Conservation (phyloP, 1,284 basidiomycete species). For the Termitomyces sp. region DNA sequence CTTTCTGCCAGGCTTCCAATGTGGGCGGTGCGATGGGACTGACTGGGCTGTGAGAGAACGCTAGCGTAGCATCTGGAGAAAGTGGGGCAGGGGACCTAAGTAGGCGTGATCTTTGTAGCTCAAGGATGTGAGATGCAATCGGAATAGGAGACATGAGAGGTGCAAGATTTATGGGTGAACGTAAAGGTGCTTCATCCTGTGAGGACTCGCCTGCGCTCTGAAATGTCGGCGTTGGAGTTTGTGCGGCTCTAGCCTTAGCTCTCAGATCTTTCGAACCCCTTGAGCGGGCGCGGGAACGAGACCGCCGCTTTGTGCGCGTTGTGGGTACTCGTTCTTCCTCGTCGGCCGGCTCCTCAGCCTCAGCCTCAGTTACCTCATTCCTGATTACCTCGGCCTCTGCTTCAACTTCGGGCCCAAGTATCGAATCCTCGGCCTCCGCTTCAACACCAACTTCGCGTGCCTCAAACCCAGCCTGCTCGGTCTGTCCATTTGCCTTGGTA, state of each 20-base stretch:
- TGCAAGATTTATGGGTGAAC: slow-evolving; percentile 35
- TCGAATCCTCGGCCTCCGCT: slow-evolving; percentile 19
- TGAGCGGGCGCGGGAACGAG: slow-evolving; percentile 70
- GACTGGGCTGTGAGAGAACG: slow-evolving; percentile 57
- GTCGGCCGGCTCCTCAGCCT: slow-evolving; percentile 18
- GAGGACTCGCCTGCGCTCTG: slow-evolving; percentile 58
- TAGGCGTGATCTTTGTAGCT: slow-evolving; percentile 46
- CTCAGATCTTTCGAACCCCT: slow-evolving; percentile 71
- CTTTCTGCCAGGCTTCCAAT: slow-evolving; percentile 64
- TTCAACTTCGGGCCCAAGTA: slow-evolving; percentile 12
- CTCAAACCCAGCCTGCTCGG: slow-evolving; percentile 21
- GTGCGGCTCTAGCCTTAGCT: slow-evolving; percentile 43
- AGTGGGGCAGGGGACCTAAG: slow-evolving; percentile 51
- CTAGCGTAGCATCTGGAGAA: slow-evolving; percentile 43
- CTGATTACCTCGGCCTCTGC: slow-evolving; percentile 25
- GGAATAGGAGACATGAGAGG: slow-evolving; percentile 61
- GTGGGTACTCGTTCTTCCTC: slow-evolving; percentile 27
- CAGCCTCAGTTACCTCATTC: slow-evolving; percentile 29
- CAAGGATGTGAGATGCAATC: slow-evolving; percentile 42
- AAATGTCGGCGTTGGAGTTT: slow-evolving; percentile 40
- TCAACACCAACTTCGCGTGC: slow-evolving; percentile 28
- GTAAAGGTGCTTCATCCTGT: slow-evolving; percentile 52
- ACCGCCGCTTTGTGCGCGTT: slow-evolving; percentile 53
- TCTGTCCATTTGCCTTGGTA: slow-evolving; percentile 21
- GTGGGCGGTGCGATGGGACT: slow-evolving; percentile 55